These are phyloP conservation scores for Hypoxylon sp. DNA, from an alignment of 2,329 filamentous ascomycete species.

Conservation along the genomic window DNA sequence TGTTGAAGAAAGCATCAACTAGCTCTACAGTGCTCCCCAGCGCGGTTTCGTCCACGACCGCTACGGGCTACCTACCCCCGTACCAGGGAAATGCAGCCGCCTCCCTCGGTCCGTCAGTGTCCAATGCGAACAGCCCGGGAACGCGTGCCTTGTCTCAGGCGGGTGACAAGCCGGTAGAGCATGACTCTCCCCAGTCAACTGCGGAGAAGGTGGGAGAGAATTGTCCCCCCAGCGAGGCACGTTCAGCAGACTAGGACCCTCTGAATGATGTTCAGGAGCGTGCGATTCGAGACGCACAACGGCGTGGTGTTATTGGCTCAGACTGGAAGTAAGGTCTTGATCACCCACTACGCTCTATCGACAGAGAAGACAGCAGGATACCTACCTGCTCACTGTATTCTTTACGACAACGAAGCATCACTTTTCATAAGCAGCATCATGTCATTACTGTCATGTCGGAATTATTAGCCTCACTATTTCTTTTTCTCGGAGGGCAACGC, in stretches of 20 bases:
- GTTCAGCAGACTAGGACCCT: slow-evolving; percentile 44
- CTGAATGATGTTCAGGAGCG: slow-evolving; percentile 44
- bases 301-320: slow-evolving; percentile 44
- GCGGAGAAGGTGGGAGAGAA: slow-evolving; percentile 56
- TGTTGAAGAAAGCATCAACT: slow-evolving; percentile 61
- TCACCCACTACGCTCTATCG: background rate
- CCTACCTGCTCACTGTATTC: background rate
- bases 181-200: slow-evolving; percentile 31
- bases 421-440: slow-evolving; percentile 31
- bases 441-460: slow-evolving; percentile 41
- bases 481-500: too few species aligned
- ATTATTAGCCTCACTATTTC: slow-evolving; percentile 45
- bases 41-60: slow-evolving; percentile 61
- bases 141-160: slow-evolving; percentile 41
- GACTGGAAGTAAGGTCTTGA: slow-evolving; percentile 39
- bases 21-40: slow-evolving; percentile 56
- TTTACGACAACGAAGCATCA: slow-evolving; percentile 18
- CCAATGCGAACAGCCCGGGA: slow-evolving; percentile 48
- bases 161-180: slow-evolving; percentile 39
- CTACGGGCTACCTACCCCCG: slow-evolving; percentile 62
- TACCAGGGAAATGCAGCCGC: slow-evolving; percentile 62
- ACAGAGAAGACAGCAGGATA: background rate
- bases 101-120: slow-evolving; percentile 56
- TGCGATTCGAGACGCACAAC: slow-evolving; percentile 45
- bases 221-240: slow-evolving; percentile 49